phyloP scores from a whole-genome alignment of 176 grass and related monocot genomes.

The Aegilops bicornis region DNA sequence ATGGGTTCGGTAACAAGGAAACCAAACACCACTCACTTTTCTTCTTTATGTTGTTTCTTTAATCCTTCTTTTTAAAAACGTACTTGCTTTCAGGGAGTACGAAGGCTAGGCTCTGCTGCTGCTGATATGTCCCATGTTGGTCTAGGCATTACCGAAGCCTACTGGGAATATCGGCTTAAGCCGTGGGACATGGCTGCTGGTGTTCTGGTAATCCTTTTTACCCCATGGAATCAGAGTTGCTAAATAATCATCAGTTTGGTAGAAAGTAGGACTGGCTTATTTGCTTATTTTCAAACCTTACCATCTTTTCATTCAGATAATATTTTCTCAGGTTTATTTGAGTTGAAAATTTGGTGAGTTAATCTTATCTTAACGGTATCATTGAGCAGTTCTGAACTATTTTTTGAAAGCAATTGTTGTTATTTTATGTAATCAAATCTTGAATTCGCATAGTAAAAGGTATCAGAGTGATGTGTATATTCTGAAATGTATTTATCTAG shows the following conservation, averaged over 20 bases:
- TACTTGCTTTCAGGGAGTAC: conserved; percentile 60
- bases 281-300: not conserved
- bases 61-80: conserved; percentile 1
- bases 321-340: conserved; percentile 1
- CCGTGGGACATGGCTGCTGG: conserved; percentile 99
- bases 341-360: not conserved
- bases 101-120: conserved; percentile 86
- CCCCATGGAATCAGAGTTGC: not conserved
- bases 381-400: not conserved
- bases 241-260: not conserved
- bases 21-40: not conserved
- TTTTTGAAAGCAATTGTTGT: not conserved
- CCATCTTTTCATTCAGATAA: conserved; percentile 3
- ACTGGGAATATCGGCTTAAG: conserved; percentile 96
- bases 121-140: conserved; percentile 96
- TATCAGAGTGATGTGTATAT: not conserved
- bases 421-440: conserved; percentile 1
- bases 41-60: not conserved
- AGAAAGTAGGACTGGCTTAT: not conserved
- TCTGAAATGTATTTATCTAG: not conserved
- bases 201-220: conserved; percentile 57
- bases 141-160: conserved; percentile 83
- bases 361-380: not conserved
- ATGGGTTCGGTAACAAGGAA: not conserved
- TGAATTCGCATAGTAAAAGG: not conserved